These are phyloP conservation scores for Gillenia trifoliata DNA, from an alignment of 306 rosid species.

Conservation along the genomic window DNA sequence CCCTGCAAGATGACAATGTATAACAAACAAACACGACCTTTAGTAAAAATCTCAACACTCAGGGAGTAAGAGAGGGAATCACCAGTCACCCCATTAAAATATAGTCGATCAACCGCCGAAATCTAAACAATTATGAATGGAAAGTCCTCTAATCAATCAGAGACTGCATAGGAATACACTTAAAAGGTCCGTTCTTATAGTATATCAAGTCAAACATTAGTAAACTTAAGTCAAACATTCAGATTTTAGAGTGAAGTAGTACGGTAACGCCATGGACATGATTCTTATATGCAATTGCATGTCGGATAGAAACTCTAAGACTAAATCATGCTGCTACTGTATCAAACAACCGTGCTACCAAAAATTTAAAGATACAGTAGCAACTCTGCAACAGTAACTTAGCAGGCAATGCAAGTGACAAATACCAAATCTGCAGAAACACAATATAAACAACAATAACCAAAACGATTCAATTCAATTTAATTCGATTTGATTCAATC, in stretches of 20 bases:
- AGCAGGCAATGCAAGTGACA: not conserved
- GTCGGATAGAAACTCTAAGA: not conserved
- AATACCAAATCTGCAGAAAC: not conserved
- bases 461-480: not conserved
- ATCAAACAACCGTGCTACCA: not conserved
- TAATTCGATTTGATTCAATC: not conserved
- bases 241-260: too few relatives aligned
- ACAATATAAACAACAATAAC: not conserved
- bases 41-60: not conserved
- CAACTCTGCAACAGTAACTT: not conserved
- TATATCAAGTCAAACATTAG: not conserved
- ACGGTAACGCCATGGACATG: too few relatives aligned
- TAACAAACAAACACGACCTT: not conserved
- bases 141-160: not conserved
- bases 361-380: not conserved
- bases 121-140: not conserved
- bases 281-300: too few relatives aligned
- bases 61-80: not conserved
- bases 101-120: not conserved
- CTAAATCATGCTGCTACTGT: too few relatives aligned
- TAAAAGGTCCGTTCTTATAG: not conserved
- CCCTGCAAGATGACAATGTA: conserved; percentile 46
- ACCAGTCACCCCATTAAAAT: not conserved
- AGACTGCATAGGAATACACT: not conserved
- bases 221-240: too few relatives aligned